Conservation (phyloP, 2,329 filamentous ascomycete genomes). For the Calonectria crousiana region DNA sequence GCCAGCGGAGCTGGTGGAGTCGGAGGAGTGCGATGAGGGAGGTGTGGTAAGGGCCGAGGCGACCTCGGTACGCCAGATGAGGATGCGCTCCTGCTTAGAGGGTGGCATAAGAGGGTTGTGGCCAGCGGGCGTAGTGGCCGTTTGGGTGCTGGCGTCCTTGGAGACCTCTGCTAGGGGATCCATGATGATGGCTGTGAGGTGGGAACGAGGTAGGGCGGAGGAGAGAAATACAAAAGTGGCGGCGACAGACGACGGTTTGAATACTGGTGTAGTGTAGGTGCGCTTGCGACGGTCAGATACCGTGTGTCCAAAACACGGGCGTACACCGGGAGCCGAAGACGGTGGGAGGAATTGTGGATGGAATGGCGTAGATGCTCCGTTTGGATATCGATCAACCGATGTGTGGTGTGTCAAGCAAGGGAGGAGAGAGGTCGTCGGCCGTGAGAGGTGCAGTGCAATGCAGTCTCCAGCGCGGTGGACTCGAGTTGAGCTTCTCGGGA, state of each 20-base stretch:
- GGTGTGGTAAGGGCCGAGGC: slow-evolving; percentile 48
- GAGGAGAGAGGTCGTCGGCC: not conserved
- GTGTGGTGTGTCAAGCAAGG: slow-evolving; percentile 2
- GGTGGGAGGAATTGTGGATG: not conserved
- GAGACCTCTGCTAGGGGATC: slow-evolving; percentile 10
- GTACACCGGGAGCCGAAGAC: not conserved
- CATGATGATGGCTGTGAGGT: not conserved
- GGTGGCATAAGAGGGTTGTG: slow-evolving; percentile 45
- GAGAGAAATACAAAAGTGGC: not conserved
- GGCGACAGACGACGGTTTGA: not conserved
- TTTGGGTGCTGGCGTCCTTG: slow-evolving; percentile 14
- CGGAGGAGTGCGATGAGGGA: slow-evolving; percentile 50
- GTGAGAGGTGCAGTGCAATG: not conserved
- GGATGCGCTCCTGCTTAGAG: slow-evolving; percentile 56
- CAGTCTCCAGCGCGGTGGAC: not conserved
- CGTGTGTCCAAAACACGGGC: not conserved
- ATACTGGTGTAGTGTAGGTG: not conserved
- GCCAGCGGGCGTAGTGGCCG: not conserved
- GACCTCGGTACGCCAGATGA: slow-evolving; percentile 65
- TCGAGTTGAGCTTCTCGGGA: too few relatives aligned
- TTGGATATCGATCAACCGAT: slow-evolving; percentile 6
- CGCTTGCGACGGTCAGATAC: not conserved
- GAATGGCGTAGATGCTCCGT: not conserved
- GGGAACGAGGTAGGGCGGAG: not conserved
- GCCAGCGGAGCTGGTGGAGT: slow-evolving; percentile 38